phyloP scores from a whole-genome alignment of 1,284 basidiomycete genomes.

The Polyporus tsugae region DNA sequence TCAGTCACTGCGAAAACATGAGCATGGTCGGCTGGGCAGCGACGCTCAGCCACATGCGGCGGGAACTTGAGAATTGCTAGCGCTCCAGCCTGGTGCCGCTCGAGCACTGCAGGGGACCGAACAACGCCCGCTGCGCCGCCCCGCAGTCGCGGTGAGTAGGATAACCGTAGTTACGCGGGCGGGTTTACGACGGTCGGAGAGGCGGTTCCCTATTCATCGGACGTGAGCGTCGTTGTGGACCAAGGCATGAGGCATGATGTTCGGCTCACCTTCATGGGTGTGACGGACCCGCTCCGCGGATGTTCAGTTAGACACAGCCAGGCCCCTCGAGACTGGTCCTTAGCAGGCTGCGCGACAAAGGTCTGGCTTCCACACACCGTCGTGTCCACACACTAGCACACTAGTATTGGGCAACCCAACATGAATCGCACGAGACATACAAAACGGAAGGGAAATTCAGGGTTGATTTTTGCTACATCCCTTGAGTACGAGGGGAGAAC shows the following conservation, averaged over 20 bases:
- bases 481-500: slow-evolving; percentile 12
- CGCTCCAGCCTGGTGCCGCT: no score
- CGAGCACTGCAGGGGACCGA: neutral
- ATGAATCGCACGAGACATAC: neutral
- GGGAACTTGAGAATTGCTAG: neutral
- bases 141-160: neutral
- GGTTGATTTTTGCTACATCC: slow-evolving; percentile 6
- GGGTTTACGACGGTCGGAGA: slow-evolving; percentile 1
- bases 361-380: neutral
- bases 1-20: neutral
- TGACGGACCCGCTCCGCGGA: neutral
- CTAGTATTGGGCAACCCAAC: neutral
- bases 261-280: neutral
- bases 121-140: neutral
- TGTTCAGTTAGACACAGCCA: neutral
- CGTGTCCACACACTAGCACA: neutral
- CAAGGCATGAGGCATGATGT: neutral
- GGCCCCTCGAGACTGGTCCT: neutral
- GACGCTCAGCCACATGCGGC: neutral
- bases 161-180: neutral
- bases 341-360: neutral
- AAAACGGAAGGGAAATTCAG: neutral
- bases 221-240: neutral
- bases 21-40: neutral
- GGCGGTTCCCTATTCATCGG: neutral